Evolutionary conservation across 345 rosid genomes (phyloP), one percentile per base, ranked within the genome.

Genomic region (Hypericum perforatum): DNA sequence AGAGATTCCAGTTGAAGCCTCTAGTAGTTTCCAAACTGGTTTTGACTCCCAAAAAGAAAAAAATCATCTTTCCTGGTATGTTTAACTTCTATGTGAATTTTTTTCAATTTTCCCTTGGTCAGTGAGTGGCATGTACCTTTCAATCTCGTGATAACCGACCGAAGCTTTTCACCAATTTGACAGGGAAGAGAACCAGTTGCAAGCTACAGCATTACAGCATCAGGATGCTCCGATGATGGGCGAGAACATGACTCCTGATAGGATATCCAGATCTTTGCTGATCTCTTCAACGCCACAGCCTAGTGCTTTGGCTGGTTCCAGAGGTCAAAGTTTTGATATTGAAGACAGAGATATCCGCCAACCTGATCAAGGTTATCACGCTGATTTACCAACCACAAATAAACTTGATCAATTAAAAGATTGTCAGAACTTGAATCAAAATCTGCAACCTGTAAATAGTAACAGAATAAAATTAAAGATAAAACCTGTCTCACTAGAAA

Each of bases 381-480:
- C 22, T 47, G 64, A 51, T 14, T 43, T 56, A 10, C 16, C 13
- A 9, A 58, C 32, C 43, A 63, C 7, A 36, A 58, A 62, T 60
- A 67, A 62, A 60, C 53, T 49, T 58, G 43, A 57, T 64, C 66
- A 59, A 48, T 7, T 63, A 59, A 73, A 58, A 59, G 60, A 51
- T 46, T 60, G 63, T 63, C 48, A 48, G 63, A 79, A 68, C 62
- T 32, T 64, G 64, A 76, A 74, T 14, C 76, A 57, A 59, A 61
- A 66, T 39, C 56, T 75, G 61, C 78, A 76, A 43, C 71, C 53
- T 22, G 32, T 22, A 45, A 84, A 74, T 66, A 47, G 67, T 55
- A 70, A 74, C 54, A 78, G 67, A 50, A 63, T 90, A 60, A 84
- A 67, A 72, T 68, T 86, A 62, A 82, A 53, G 65, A 71, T 69